These are phyloP conservation scores for Shiraia sp. DNA, from an alignment of 2,329 filamentous ascomycete genomes.

Conservation along the genomic window DNA sequence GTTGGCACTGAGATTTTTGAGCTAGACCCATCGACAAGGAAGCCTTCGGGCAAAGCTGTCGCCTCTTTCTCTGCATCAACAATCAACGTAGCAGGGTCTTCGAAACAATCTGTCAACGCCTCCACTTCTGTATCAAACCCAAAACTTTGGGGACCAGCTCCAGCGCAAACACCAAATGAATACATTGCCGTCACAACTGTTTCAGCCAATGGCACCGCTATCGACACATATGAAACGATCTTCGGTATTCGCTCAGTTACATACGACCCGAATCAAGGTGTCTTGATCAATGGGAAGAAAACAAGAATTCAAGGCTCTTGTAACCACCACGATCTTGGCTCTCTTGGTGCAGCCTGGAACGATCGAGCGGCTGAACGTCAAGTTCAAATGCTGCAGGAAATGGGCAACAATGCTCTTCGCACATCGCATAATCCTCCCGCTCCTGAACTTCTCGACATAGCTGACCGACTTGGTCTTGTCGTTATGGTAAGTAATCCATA, in stretches of 20 bases:
- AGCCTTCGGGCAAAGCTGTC: slow-evolving; percentile 25
- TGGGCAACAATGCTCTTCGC: slow-evolving; percentile 57
- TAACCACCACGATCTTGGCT: slow-evolving; percentile 57
- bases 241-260: slow-evolving; percentile 56
- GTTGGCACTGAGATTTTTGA: slow-evolving; percentile 49
- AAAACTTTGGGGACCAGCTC: slow-evolving; percentile 55
- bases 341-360: slow-evolving; percentile 58
- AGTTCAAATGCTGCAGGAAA: slow-evolving; percentile 54
- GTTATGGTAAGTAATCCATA: slow-evolving; percentile 44
- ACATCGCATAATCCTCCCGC: slow-evolving; percentile 61
- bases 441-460: slow-evolving; percentile 54
- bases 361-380: slow-evolving; percentile 54
- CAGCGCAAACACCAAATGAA: slow-evolving; percentile 52
- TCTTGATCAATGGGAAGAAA: slow-evolving; percentile 53
- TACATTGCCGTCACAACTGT: slow-evolving; percentile 54
- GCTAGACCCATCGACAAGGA: slow-evolving; percentile 39
- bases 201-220: slow-evolving; percentile 10
- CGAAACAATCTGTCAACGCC: slow-evolving; percentile 39
- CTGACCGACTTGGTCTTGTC: slow-evolving; percentile 56
- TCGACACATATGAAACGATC: slow-evolving; percentile 55
- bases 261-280: slow-evolving; percentile 48
- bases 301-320: slow-evolving; percentile 54
- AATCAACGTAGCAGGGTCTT: slow-evolving; percentile 35
- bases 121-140: slow-evolving; percentile 47
- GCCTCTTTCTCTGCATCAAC: slow-evolving; percentile 41